Percentiles rank a stretch among this genome's conserved stretches.
These are phyloP conservation scores for Coemansia sp. DNA, from an alignment of 192 early-diverging fungal genomes.

Conservation along the genomic window DNA sequence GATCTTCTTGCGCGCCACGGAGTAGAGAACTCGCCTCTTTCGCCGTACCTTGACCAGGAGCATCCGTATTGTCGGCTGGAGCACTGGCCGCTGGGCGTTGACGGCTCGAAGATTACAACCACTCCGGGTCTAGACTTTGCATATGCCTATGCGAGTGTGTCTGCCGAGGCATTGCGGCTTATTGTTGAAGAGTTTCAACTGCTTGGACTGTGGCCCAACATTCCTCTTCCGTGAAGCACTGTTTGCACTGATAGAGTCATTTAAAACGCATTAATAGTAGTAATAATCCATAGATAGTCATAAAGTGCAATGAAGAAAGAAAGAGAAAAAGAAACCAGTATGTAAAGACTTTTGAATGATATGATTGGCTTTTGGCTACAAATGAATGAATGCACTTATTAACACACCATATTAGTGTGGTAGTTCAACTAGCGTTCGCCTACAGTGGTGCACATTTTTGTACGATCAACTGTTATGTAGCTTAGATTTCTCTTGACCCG, in stretches of 20 bases:
- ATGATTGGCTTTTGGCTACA: too few species aligned
- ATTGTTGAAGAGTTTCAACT: slow-evolving; percentile 81
- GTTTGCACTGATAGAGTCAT: not conserved
- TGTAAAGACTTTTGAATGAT: too few species aligned
- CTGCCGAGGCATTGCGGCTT: slow-evolving; percentile 64
- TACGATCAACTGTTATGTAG: too few species aligned
- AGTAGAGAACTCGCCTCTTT: slow-evolving; percentile 80
- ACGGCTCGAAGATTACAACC: slow-evolving; percentile 78
- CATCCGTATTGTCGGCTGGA: slow-evolving; percentile 73
- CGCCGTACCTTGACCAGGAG: slow-evolving; percentile 93
- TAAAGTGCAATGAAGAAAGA: too few species aligned
- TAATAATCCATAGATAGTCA: too few species aligned
- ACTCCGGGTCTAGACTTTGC: slow-evolving; percentile 64
- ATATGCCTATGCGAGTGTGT: slow-evolving; percentile 66
- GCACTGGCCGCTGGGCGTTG: slow-evolving; percentile 69
- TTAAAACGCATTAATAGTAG: not conserved
- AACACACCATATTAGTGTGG: too few species aligned
- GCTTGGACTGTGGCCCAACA: slow-evolving; percentile 78
- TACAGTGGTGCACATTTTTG: too few species aligned
- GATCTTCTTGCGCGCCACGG: slow-evolving; percentile 71
- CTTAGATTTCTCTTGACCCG: too few species aligned
- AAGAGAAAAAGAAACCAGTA: too few species aligned
- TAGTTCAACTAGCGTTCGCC: too few species aligned
- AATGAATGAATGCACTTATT: too few species aligned
- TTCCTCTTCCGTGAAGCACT: not conserved